phyloP scores from a whole-genome alignment of 768 basidiomycete genomes.

The Macrolepiota fuliginosa region DNA sequence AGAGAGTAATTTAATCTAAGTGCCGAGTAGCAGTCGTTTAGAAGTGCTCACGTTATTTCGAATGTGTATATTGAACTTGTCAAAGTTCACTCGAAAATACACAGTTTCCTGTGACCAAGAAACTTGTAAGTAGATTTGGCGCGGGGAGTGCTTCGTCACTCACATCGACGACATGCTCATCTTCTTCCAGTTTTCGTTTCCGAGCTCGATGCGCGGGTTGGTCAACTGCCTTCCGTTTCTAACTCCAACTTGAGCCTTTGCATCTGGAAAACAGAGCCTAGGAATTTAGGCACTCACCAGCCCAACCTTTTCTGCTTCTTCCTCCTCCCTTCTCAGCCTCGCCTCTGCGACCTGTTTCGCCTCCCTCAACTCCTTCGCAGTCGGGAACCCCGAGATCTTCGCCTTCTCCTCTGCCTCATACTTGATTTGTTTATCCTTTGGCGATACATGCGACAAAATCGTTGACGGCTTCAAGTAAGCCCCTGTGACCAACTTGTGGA shows the following conservation, averaged over 20 bases:
- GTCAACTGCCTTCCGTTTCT: slow-evolving; percentile 62
- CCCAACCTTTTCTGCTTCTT: slow-evolving; percentile 70
- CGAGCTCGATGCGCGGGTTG: slow-evolving; percentile 19
- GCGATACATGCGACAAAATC: slow-evolving; percentile 72
- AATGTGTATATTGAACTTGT: slow-evolving; percentile 82
- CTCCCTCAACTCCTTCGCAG: slow-evolving; percentile 74
- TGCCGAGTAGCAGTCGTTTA: not conserved
- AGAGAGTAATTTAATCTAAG: slow-evolving; percentile 12
- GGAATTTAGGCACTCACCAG: slow-evolving; percentile 46
- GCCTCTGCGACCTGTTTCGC: slow-evolving; percentile 65
- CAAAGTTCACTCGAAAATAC: slow-evolving; percentile 86
- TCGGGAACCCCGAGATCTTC: slow-evolving; percentile 74
- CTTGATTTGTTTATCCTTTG: slow-evolving; percentile 74
- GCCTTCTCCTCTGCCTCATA: slow-evolving; percentile 79
- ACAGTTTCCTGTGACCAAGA: slow-evolving; percentile 51
- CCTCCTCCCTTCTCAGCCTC: slow-evolving; percentile 66
- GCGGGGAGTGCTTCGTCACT: slow-evolving; percentile 22
- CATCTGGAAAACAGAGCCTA: not conserved
- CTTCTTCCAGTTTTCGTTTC: slow-evolving; percentile 44
- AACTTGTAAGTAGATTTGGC: slow-evolving; percentile 12
- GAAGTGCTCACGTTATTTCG: slow-evolving; percentile 69
- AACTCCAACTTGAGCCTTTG: slow-evolving; percentile 3
- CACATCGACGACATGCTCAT: slow-evolving; percentile 69
- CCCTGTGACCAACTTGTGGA: slow-evolving; percentile 69
- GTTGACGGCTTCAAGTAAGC: slow-evolving; percentile 83